Base-by-base conservation (phyloP, 2,329 filamentous ascomycete species). In the Colletotrichum gloeosporioides region DNA sequence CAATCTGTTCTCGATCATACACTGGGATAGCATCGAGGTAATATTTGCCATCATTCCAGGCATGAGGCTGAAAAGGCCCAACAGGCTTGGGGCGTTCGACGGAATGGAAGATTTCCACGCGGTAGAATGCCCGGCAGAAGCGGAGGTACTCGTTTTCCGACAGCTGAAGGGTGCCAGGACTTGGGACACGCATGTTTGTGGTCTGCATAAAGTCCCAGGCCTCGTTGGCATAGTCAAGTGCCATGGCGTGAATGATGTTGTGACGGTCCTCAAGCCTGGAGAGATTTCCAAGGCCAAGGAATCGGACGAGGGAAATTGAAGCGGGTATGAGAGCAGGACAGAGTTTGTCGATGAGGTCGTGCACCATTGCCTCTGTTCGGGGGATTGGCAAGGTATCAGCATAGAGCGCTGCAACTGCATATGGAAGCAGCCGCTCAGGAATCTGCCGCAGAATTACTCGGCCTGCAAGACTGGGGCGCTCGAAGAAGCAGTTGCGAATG, bases 361-460 rank as follows among this genome's bases (percentile, higher is more conserved):
- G 0, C 9, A 53, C n/a, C 44, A 25, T 53, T 0, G 44, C 6
- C n/a, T 53, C n/a, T 2, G 44, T 53, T 4, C 44, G 44, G 44
- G 0, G n/a, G 6, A 13, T 53, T 3, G 44, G 44, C 44, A 4
- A 13, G 0, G 3, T 2, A 25, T 53, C 44, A 53, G 44, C 44
- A n/a, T 53, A 3, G 0, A 53, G 1, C 44, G 44, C 10, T 53
- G 0, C 0, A 13, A 53, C n/a, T 25, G 44, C 44, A 25, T 53
- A 53, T 2, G 0, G 10, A 2, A 53, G 44, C 0, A 53, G n/a
- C 3, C 0, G 0, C 2, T 53, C n/a, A 0, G 44, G 44, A 0
- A 53, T 53, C 44, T 53, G 44, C 2, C 44, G 44, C 0, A 53
- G 44, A 0, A 53, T 4, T 1, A 22, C 44, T 4, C 2, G 6